Base-by-base conservation (phyloP, 805 yeast genomes). In the Ogataea populi-albae region DNA sequence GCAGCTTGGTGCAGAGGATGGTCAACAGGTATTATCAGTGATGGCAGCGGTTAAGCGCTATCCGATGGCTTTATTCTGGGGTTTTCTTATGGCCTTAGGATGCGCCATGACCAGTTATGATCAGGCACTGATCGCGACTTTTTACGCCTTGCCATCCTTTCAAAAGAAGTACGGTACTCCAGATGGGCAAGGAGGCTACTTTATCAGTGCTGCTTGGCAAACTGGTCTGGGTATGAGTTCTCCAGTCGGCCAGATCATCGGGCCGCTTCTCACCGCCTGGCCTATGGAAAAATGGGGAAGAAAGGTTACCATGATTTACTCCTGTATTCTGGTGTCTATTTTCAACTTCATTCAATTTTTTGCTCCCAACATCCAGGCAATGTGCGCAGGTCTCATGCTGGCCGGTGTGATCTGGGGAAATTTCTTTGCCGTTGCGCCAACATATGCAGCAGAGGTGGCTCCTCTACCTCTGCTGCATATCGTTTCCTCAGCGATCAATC, bases 401-500 rank as follows among this genome's bases (percentile, higher is more conserved):
- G 54, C 66, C 19, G 77, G 76, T 42, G 40, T 75, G 22, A 65
- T 70, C 6, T 75, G 79, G 77, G 82, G 83, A 34, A 63, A 65
- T n/a, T 74, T 74, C 48, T 75, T 68, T 39, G 65, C 75, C 20
- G 52, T 77, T 46, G 62, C 75, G 3, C 71, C 74, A 7, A 57
- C 76, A 3, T 77, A 77, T 49, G 76, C 81, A n/a, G 63, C 77
- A 11, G 83, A 77, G 47, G 74, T 76, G 21, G 67, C 75, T 40
- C 81, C 81, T 0, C 47, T 69, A 8, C 65, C 67, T 8, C 59
- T 77, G 40, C 62, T 81, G 37, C 59, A 62, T 33, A 68, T 68
- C 44, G 56, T 76, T 34, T 66, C 80, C 11, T 64, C 77, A 4
- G 69, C 62, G 39, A 69, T 69, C 40, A 74, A 73, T 52, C 47